phyloP scores from a whole-genome alignment of 148 eudicot species.

The Spergularia marina region DNA sequence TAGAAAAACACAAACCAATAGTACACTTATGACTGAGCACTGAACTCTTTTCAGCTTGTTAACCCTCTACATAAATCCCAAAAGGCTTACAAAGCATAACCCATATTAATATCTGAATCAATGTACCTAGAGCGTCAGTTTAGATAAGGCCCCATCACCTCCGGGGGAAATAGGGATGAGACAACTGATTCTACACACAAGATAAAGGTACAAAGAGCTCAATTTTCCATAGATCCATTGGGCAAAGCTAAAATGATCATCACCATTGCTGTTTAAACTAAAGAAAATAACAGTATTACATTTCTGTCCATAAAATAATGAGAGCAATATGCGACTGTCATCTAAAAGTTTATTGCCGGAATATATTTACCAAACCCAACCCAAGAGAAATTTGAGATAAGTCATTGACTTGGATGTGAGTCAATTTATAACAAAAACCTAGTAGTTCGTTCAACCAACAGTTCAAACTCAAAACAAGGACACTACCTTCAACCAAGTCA shows the following conservation, averaged over 20 bases:
- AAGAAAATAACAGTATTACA: too few relatives aligned
- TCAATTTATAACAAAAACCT: not conserved
- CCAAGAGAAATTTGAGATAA: not conserved
- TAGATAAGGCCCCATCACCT: not conserved
- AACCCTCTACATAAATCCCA: not conserved
- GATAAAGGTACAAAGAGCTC: not conserved
- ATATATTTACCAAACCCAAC: too few relatives aligned
- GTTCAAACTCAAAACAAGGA: not conserved
- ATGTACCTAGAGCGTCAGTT: not conserved
- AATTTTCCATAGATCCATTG: not conserved
- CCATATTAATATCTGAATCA: not conserved
- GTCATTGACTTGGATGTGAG: not conserved
- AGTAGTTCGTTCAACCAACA: constrained; percentile 1
- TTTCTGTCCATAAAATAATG: too few relatives aligned
- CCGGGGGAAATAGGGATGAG: not conserved
- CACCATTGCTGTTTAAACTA: not conserved
- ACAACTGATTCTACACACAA: not conserved
- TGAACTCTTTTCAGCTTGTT: not conserved
- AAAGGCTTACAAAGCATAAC: not conserved
- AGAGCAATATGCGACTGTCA: too few relatives aligned
- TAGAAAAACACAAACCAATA: not conserved
- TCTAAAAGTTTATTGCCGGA: too few relatives aligned
- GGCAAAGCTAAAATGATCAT: not conserved
- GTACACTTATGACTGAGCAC: not conserved
- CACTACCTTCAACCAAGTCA: not conserved